Conservation (phyloP, 2,329 filamentous ascomycete species). For the Hortaea werneckii region DNA sequence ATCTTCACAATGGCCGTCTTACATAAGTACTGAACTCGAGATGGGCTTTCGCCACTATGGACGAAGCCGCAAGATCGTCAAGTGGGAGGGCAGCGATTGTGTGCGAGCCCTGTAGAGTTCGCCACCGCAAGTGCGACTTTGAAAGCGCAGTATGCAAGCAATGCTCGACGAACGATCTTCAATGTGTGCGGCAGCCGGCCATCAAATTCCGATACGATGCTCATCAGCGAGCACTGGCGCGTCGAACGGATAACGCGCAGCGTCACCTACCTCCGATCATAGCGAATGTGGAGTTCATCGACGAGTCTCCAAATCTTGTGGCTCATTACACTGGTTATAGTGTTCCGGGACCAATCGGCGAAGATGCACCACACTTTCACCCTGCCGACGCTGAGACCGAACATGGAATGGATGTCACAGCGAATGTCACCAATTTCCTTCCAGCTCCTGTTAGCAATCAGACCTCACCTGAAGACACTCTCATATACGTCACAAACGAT, state of each 20-base stretch:
- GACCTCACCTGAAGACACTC: not conserved
- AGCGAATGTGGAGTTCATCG: not conserved
- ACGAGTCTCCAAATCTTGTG: not conserved
- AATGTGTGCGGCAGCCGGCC: slow-evolving; percentile 7
- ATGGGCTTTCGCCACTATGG: not conserved
- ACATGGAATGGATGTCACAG: too few species aligned
- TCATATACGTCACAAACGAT: not conserved
- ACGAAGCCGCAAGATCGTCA: not conserved
- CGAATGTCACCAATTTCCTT: too few species aligned
- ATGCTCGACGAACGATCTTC: slow-evolving; percentile 6
- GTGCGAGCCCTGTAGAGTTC: slow-evolving; percentile 9
- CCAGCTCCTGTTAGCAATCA: not conserved
- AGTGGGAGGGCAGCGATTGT: not conserved
- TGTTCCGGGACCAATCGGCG: not conserved
- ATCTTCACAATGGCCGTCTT: too few species aligned
- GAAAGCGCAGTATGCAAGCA: slow-evolving; percentile 6
- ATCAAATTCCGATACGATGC: slow-evolving; percentile 8
- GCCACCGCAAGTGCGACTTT: slow-evolving; percentile 9
- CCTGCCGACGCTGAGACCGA: not conserved
- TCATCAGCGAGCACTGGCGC: slow-evolving; percentile 1
- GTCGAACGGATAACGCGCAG: not conserved
- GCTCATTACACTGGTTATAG: not conserved
- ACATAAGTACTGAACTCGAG: not conserved
- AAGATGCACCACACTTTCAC: not conserved
- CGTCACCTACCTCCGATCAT: not conserved